phyloP scores from a whole-genome alignment of 371 early-diverging fungal genomes.

The Amoeboaphelidium protococcarum region DNA sequence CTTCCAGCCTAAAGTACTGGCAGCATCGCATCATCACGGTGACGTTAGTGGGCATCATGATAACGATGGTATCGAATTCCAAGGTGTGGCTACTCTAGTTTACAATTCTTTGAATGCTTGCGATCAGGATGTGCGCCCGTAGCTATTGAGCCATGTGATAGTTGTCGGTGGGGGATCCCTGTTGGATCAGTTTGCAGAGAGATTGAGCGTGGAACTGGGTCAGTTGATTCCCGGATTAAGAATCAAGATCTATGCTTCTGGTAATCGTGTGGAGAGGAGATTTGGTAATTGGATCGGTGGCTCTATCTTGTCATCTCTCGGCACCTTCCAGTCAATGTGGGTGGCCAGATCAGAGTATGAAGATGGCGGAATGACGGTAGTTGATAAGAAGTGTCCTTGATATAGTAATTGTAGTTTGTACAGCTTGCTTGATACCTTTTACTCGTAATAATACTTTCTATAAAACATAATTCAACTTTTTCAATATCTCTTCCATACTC shows the following conservation, averaged over 20 bases:
- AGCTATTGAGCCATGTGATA: constrained; percentile 47
- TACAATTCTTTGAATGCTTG: constrained; percentile 34
- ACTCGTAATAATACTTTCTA: not conserved
- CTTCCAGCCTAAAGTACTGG: constrained; percentile 34
- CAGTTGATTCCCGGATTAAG: constrained; percentile 20
- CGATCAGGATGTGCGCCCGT: constrained; percentile 63
- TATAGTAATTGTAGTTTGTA: not conserved
- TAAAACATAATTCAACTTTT: not conserved
- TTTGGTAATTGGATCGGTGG: constrained; percentile 89
- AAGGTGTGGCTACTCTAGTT: constrained; percentile 29
- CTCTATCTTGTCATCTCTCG: constrained; percentile 73
- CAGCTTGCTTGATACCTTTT: not conserved
- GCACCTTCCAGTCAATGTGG: constrained; percentile 92
- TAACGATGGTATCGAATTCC: not conserved
- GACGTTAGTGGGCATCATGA: not conserved
- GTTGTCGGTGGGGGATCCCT: constrained; percentile 70
- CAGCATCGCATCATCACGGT: not conserved
- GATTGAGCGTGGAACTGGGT: constrained; percentile 37
- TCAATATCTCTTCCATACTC: no score
- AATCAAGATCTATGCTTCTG: constrained; percentile 49
- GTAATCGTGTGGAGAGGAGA: constrained; percentile 47
- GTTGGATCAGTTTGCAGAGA: constrained; percentile 60
- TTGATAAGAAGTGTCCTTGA: constrained; percentile 60
- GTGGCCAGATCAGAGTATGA: constrained; percentile 77
- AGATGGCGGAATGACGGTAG: constrained; percentile 50